phyloP scores from a whole-genome alignment of 768 basidiomycete genomes.

The Phallus indusiatus region DNA sequence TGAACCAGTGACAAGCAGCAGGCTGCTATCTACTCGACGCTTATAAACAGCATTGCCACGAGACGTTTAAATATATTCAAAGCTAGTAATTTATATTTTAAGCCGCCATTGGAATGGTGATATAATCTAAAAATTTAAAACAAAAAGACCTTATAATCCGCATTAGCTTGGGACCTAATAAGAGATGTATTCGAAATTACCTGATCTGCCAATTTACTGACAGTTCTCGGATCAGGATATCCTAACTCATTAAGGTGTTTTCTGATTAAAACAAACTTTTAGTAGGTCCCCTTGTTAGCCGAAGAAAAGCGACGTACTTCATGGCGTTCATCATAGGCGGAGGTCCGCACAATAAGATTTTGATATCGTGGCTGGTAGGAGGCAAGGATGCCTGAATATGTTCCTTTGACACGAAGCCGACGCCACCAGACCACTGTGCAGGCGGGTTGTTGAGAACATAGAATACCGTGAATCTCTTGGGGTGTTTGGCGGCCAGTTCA shows the following conservation, averaged over 20 bases:
- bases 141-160: slow-evolving; percentile 28
- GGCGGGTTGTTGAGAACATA: slow-evolving; percentile 97
- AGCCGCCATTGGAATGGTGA: background rate
- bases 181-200: slow-evolving; percentile 26
- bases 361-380: slow-evolving; percentile 53
- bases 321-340: slow-evolving; percentile 73
- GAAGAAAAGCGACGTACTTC: slow-evolving; percentile 42
- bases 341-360: slow-evolving; percentile 82
- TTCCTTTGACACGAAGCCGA: slow-evolving; percentile 88
- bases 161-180: slow-evolving; percentile 11
- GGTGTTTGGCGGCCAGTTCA: slow-evolving; percentile 54
- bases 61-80: background rate
- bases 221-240: slow-evolving; percentile 78
- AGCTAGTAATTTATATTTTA: background rate
- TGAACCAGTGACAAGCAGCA: slow-evolving; percentile 25
- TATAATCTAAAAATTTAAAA: slow-evolving; percentile 21
- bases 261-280: slow-evolving; percentile 30
- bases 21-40: slow-evolving; percentile 13
- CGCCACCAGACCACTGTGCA: slow-evolving; percentile 74
- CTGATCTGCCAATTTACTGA: slow-evolving; percentile 91
- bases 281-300: slow-evolving; percentile 8
- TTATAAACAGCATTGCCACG: background rate
- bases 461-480: slow-evolving; percentile 64
- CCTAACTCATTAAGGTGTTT: slow-evolving; percentile 83
- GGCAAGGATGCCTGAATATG: slow-evolving; percentile 82